Base-by-base conservation (phyloP, 495 filamentous ascomycete species). In the Neurospora discreta region DNA sequence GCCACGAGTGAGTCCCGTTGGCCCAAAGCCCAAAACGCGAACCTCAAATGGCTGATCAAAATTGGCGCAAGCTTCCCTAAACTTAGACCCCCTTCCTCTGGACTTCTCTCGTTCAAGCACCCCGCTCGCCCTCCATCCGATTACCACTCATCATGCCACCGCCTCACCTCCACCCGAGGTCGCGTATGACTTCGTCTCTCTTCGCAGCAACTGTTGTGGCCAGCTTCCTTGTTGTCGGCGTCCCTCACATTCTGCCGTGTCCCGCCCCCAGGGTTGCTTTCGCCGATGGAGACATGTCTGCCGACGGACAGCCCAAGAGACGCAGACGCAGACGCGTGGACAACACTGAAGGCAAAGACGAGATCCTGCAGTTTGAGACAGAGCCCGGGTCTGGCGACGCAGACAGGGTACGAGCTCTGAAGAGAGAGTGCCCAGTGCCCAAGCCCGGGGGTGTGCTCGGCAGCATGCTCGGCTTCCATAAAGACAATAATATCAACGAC, bases 131-230 rank as follows among this genome's bases (percentile, higher is more conserved):
- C 42, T 46, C 68, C 20, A 68, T 58, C 39, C 72, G 69, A 67
- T 33, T 38, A 71, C 26, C 39, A 65, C 65, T 23, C 72, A 84
- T 72, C 70, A 97, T 97, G 93, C 91, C 94, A 70, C 92, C 93
- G 60, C 93, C 93, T 42, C 90, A 92, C 83, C 91, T 99, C 39
- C 95, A 99, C 81, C 95, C 95, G 8, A 89, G 93, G 76, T 97
- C 94, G 69, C 90, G 92, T 78, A 89, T 91, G 79, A 99, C 95
- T 73, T 92, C 89, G 68, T 93, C 93, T 36, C 90, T 99, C 38
- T 99, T 99, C 84, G 92, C 93, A 67, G 92, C 90, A n/a, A 98
- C 94, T n/a, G 86, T 98, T 42, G 84, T 91, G n/a, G 88, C 92
- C 30, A 93, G 91, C 74, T 96, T 99, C 79, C 86, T 97, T 74